phyloP scores from a whole-genome alignment of 768 basidiomycete genomes.

The Calocybe gangraenosa region DNA sequence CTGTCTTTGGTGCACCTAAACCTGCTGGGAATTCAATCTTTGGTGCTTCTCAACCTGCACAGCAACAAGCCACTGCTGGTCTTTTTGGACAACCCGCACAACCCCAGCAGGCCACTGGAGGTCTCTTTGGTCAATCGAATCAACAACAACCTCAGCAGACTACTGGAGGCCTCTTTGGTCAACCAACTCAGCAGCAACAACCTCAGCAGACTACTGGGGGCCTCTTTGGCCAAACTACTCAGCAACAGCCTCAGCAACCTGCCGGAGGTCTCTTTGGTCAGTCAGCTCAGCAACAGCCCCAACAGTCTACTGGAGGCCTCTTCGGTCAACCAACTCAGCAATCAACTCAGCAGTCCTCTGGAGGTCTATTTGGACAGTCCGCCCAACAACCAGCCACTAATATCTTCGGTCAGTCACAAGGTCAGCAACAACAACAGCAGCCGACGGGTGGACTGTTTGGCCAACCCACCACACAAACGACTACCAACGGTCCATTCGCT shows the following conservation, averaged over 20 bases:
- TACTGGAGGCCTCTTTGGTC: constrained; percentile 26
- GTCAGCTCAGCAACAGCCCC: constrained; percentile 17
- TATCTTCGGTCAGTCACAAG: constrained; percentile 16
- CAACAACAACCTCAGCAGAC: constrained; percentile 20
- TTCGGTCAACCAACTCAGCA: constrained; percentile 22
- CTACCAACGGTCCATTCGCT: constrained; percentile 20
- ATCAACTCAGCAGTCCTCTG: background rate
- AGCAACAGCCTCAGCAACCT: constrained; percentile 21
- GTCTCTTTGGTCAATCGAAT: constrained; percentile 19
- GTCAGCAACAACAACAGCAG: constrained; percentile 1
- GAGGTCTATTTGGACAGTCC: constrained; percentile 3
- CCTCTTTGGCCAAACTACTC: constrained; percentile 25
- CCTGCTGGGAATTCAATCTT: constrained; percentile 31
- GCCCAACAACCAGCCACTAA: constrained; percentile 11
- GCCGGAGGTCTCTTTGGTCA: constrained; percentile 22
- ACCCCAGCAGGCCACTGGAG: constrained; percentile 21
- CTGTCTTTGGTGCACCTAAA: constrained; percentile 28
- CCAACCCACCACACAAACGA: constrained; percentile 13
- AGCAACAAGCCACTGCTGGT: constrained; percentile 21
- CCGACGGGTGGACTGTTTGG: constrained; percentile 15
- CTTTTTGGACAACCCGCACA: constrained; percentile 27
- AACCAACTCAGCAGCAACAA: constrained; percentile 21
- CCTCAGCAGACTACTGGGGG: constrained; percentile 15
- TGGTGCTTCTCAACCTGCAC: constrained; percentile 27
- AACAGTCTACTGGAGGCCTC: constrained; percentile 19